Evolutionary conservation across 495 filamentous ascomycete species (phyloP).

Genomic region (Cercophora newfieldiana): DNA sequence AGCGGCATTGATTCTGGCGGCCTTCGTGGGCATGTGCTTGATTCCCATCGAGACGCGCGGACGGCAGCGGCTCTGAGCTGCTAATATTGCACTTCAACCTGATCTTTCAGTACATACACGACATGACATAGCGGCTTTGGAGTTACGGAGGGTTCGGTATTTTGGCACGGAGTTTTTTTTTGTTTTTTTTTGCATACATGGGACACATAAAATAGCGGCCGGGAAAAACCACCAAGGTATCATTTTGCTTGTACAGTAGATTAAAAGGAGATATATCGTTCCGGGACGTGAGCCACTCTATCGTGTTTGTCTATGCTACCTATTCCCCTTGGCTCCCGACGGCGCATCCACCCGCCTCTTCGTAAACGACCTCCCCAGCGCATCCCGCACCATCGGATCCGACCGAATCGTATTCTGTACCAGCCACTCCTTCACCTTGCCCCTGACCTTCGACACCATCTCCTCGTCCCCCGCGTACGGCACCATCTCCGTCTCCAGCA

Average conservation of each 20-base stretch:
- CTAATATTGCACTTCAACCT: not conserved
- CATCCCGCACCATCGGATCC: conserved; percentile 75
- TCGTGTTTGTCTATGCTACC: conserved; percentile 24
- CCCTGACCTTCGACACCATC: conserved; percentile 56
- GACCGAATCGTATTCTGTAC: conserved; percentile 70
- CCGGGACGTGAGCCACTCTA: not conserved
- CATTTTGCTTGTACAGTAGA: not conserved
- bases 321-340: conserved; percentile 54
- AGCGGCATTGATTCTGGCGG: conserved; percentile 66
- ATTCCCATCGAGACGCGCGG: conserved; percentile 77
- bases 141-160: not conserved
- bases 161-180: not conserved
- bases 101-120: not conserved
- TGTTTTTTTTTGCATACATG: not conserved
- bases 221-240: not conserved
- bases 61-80: conserved; percentile 68
- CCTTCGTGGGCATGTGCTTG: conserved; percentile 60
- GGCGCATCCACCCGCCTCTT: conserved; percentile 59
- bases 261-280: not conserved
- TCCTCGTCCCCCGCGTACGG: conserved; percentile 77
- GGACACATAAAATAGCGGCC: not conserved
- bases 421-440: conserved; percentile 73
- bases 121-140: not conserved
- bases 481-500: conserved; percentile 74
- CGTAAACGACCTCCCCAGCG: conserved; percentile 62